Base-by-base conservation (phyloP, 768 basidiomycete species). In the Mycena galopus region DNA sequence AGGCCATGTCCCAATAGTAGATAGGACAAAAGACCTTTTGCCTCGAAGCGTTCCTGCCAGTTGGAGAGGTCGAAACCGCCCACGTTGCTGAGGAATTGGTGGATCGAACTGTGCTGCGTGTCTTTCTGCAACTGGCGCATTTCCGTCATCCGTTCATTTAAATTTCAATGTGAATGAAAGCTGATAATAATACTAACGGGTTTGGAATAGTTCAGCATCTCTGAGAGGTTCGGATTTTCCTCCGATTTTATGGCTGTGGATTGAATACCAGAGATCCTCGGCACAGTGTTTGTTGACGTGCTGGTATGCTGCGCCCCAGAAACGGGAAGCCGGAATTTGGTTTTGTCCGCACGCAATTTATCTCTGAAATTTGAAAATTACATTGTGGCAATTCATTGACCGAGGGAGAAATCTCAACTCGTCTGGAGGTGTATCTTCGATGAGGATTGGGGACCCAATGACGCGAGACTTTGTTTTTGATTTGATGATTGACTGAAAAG, bases 51-150 rank as follows among this genome's bases (percentile, higher is more conserved):
- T 21, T 0, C 25, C 23, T 65, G 9, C 65, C 65, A 65, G 21
- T 12, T 65, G 10, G 65, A 56, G n/a, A 65, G 65, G 19, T 65
- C 55, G 55, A 65, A 65, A 12, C 65, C 65, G 10, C 39, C 27
- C 37, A 65, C 53, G 21, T 65, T 23, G 12, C 51, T 4, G 39
- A 65, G 65, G 29, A 65, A 56, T 25, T 23, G 11, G 27, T 29
- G n/a, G 10, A 64, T 53, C 16, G 30, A 21, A 23, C 23, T 9
- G 25, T 12, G 19, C 11, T 17, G 14, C 12, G 33, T 6, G 33
- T 35, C 33, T 12, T n/a, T 25, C 29, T 23, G 25, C 14, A 1
- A 37, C 35, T 14, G 35, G 35, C 14, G 35, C 4, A 2, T 14
- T 37, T 37, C 35, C 14, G 35, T 2, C 14, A 37, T 37, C 14